Conservation (phyloP, 371 early-diverging fungal species). For the Smittium mucronatum region DNA sequence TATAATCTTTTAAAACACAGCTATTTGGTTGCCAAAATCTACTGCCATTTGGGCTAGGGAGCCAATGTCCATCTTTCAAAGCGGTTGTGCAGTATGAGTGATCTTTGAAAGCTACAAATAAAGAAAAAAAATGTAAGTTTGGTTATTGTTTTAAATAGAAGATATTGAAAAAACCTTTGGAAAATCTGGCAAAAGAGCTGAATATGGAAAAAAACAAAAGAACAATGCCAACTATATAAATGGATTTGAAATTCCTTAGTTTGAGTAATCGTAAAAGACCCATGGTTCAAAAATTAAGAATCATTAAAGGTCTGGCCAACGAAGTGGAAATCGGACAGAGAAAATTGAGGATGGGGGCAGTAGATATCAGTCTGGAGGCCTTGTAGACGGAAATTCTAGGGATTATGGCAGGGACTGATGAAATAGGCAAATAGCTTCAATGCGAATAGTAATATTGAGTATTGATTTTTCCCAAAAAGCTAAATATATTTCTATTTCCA, state of each 20-base stretch:
- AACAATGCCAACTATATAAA: neutral
- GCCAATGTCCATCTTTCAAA: neutral
- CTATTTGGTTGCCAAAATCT: constrained; percentile 43
- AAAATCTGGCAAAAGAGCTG: constrained; percentile 2
- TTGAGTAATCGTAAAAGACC: neutral
- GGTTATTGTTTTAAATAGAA: neutral
- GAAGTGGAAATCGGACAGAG: too few relatives aligned
- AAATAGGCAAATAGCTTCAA: too few relatives aligned
- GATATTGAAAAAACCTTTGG: neutral
- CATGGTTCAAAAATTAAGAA: neutral
- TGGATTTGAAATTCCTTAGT: neutral
- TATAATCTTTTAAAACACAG: constrained; percentile 44
- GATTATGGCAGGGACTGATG: too few relatives aligned
- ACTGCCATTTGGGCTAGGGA: neutral
- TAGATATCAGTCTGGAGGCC: too few relatives aligned
- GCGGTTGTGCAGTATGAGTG: neutral
- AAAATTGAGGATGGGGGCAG: too few relatives aligned
- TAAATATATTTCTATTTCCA: too few relatives aligned
- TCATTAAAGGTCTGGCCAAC: too few relatives aligned
- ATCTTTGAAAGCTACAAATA: neutral
- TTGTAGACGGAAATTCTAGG: too few relatives aligned
- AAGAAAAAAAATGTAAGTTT: neutral
- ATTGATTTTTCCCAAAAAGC: too few relatives aligned
- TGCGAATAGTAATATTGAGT: too few relatives aligned
- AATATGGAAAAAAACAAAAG: neutral